Conservation (phyloP, 2,329 filamentous ascomycete species). For the Leptographium procerum region DNA sequence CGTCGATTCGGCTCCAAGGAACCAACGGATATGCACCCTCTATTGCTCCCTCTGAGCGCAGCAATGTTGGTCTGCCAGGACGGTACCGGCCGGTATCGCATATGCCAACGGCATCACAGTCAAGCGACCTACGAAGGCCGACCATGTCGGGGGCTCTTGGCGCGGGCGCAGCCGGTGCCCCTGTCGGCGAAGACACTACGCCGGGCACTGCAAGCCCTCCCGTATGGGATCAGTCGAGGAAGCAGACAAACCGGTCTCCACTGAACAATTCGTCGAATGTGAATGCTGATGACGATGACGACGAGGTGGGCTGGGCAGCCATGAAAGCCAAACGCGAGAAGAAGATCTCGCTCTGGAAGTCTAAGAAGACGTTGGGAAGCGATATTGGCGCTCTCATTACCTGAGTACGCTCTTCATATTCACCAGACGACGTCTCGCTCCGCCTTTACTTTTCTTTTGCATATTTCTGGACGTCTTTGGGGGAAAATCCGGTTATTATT, state of each 20-base stretch:
- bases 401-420: slow-evolving; percentile 8
- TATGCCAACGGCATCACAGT: slow-evolving; percentile 25
- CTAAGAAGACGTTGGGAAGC: slow-evolving; percentile 35
- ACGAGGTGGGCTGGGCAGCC: slow-evolving; percentile 55
- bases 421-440: background rate
- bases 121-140: slow-evolving; percentile 23
- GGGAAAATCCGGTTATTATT: background rate
- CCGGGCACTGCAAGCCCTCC: slow-evolving; percentile 1
- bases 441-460: background rate
- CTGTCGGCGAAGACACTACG: background rate
- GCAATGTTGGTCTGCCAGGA: slow-evolving; percentile 80
- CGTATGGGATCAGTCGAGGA: slow-evolving; percentile 17
- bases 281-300: slow-evolving; percentile 49
- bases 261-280: slow-evolving; percentile 27
- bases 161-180: background rate
- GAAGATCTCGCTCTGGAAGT: slow-evolving; percentile 55
- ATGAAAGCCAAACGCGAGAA: slow-evolving; percentile 60
- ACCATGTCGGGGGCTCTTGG: slow-evolving; percentile 27
- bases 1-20: slow-evolving; percentile 38
- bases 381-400: slow-evolving; percentile 5
- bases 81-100: slow-evolving; percentile 85
- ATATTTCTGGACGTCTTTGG: too few species aligned
- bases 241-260: slow-evolving; percentile 25
- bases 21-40: slow-evolving; percentile 65
- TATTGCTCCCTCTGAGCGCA: slow-evolving; percentile 90